phyloP scores from a whole-genome alignment of 331 rosid species.

The Arachis monticola region DNA sequence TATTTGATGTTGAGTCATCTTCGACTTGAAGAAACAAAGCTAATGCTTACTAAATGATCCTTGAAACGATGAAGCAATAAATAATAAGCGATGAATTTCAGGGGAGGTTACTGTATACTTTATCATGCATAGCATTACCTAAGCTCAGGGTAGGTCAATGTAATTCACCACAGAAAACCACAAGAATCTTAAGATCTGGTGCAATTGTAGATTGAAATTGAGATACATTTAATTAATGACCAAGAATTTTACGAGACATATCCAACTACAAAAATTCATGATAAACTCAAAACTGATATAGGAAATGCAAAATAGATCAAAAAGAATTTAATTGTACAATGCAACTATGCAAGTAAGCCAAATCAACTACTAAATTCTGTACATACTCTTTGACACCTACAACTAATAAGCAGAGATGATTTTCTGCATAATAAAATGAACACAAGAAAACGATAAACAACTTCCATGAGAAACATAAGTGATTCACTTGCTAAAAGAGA shows the following conservation, averaged over 20 bases:
- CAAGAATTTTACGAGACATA: neutral
- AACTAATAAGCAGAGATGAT: constrained; percentile 46
- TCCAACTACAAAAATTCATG: constrained; percentile 9
- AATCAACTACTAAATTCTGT: constrained; percentile 59
- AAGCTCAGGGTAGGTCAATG: no score
- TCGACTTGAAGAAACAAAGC: no score
- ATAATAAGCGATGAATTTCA: no score
- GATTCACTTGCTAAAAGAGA: constrained; percentile 86
- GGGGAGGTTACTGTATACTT: no score
- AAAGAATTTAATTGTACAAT: constrained; percentile 20
- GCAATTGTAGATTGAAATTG: no score
- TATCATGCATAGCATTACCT: no score
- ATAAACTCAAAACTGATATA: constrained; percentile 36
- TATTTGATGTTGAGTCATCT: no score
- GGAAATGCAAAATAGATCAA: constrained; percentile 32
- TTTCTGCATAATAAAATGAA: constrained; percentile 61
- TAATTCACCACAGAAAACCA: no score
- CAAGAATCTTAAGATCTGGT: no score
- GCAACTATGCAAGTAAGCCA: constrained; percentile 28
- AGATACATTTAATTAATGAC: no score
- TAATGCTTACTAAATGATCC: no score
- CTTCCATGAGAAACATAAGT: constrained; percentile 84
- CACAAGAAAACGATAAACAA: constrained; percentile 73
- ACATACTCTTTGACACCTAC: constrained; percentile 56
- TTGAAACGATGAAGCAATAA: no score